These are phyloP conservation scores for Scytalidium lignicola DNA, from an alignment of 2,329 filamentous ascomycete species.

Conservation along the genomic window DNA sequence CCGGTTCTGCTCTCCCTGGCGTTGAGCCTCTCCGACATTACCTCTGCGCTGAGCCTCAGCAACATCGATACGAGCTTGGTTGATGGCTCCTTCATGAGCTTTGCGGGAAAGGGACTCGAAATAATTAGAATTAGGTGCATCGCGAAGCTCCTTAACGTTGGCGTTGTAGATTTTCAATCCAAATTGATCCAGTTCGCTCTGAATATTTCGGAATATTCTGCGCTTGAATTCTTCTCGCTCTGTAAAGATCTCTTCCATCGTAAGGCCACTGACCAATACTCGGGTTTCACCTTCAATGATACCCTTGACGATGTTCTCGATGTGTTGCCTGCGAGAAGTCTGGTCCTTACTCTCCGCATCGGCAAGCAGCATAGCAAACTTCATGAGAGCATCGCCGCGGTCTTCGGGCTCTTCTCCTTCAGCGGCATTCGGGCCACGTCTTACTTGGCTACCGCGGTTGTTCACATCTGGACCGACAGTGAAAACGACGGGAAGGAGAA, in stretches of 20 bases:
- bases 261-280: constrained; percentile 79
- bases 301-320: constrained; percentile 81
- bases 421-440: constrained; percentile 14
- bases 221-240: constrained; percentile 73
- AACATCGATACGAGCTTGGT: constrained; percentile 68
- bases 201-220: constrained; percentile 69
- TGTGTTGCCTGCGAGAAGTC: constrained; percentile 55
- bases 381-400: constrained; percentile 61
- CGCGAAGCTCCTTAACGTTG: constrained; percentile 83
- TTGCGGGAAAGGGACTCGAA: constrained; percentile 78
- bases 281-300: constrained; percentile 87
- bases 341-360: constrained; percentile 43
- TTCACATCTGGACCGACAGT: constrained; percentile 78
- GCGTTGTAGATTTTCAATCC: constrained; percentile 67
- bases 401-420: constrained; percentile 36
- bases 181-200: constrained; percentile 75
- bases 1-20: constrained; percentile 74
- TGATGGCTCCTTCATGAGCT: constrained; percentile 78
- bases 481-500: constrained; percentile 77
- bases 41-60: constrained; percentile 60
- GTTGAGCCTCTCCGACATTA: constrained; percentile 72
- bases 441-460: constrained; percentile 36
- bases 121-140: constrained; percentile 76
- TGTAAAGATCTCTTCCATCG: constrained; percentile 66
- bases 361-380: constrained; percentile 77